These are phyloP conservation scores for Trametes hirsuta DNA, from an alignment of 1,284 basidiomycete species.

Conservation along the genomic window DNA sequence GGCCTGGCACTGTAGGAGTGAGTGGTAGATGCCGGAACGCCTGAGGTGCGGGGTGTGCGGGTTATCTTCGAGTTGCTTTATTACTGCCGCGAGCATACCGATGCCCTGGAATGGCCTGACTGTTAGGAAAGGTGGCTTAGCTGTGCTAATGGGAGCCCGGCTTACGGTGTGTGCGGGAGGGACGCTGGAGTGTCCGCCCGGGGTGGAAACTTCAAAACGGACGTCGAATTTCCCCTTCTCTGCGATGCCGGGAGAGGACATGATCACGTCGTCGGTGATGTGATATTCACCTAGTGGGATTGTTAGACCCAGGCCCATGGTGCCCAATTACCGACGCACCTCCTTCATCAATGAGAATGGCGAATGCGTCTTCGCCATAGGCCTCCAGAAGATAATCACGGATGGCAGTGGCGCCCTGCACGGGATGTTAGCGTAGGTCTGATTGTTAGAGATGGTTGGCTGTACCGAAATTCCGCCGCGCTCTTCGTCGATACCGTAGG, in stretches of 20 bases:
- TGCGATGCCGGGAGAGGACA: constrained; percentile 55
- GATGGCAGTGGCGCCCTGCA: constrained; percentile 55
- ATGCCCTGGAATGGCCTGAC: constrained; percentile 44
- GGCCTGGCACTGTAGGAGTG: constrained; percentile 42
- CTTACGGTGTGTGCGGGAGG: constrained; percentile 60
- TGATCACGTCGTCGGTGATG: constrained; percentile 39
- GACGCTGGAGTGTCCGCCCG: constrained; percentile 70
- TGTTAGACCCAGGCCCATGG: background rate
- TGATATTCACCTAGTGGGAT: constrained; percentile 34
- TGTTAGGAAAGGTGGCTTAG: background rate
- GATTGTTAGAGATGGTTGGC: background rate
- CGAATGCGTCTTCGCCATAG: constrained; percentile 57
- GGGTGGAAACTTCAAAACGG: constrained; percentile 51
- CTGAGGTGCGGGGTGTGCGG: constrained; percentile 44
- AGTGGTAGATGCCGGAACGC: constrained; percentile 33
- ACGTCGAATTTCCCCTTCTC: constrained; percentile 73
- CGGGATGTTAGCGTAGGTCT: background rate
- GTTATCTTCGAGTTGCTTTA: constrained; percentile 54
- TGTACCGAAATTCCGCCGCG: constrained; percentile 51
- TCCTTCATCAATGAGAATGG: constrained; percentile 59
- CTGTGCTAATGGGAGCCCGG: background rate
- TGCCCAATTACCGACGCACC: constrained; percentile 29
- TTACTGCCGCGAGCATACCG: constrained; percentile 54
- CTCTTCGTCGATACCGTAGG: constrained; percentile 77
- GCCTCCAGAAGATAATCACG: constrained; percentile 48